Evolutionary conservation across 2,329 filamentous ascomycete species (phyloP), one percentile per base, ranked within the genome.

Genomic region (Paecilomyces formosus): DNA sequence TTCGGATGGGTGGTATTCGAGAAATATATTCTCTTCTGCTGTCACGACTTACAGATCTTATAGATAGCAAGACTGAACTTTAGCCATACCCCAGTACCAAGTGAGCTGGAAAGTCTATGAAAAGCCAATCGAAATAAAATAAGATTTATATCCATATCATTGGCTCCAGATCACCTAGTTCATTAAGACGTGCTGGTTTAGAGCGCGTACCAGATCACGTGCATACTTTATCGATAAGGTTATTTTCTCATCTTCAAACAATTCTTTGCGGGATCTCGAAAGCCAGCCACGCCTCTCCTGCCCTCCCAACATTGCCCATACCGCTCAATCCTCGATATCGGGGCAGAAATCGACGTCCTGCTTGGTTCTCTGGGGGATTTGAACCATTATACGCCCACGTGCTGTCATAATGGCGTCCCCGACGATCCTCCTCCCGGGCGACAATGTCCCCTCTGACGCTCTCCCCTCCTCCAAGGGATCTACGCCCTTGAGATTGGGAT

Each of bases 381-480:
- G n/a, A 18, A 45, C 5, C 39, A 18, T 45, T 18, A 2, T 18
- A 15, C 35, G 15, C 5, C 35, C 15, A 45, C 13, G 35, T 45
- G 39, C n/a, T 18, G 7, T 21, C 52, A 69, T 53, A 53, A 88
- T 88, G 85, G 74, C 82, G 24, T 76, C 81, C 33, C 79, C 84
- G 28, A 75, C 80, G n/a, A 76, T 93, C 62, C 84, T 97, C 61
- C 84, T 97, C 6, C 94, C 94, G 0, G 92, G 94, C 64, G 92
- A 97, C 66, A 70, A 78, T 31, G 82, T 97, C 53, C 84, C 90
- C 59, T 72, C 82, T 1, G 79, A 83, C 26, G 76, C 83, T 35
- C 81, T 96, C 39, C 90, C 90, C 2, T 83, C 83, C 2, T 83
- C 83, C 30, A 81, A 82, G 54, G 90, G 85, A 61, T 81, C 80